These are phyloP conservation scores for Fusarium sp. DNA, from an alignment of 2,329 filamentous ascomycete genomes.

Conservation along the genomic window DNA sequence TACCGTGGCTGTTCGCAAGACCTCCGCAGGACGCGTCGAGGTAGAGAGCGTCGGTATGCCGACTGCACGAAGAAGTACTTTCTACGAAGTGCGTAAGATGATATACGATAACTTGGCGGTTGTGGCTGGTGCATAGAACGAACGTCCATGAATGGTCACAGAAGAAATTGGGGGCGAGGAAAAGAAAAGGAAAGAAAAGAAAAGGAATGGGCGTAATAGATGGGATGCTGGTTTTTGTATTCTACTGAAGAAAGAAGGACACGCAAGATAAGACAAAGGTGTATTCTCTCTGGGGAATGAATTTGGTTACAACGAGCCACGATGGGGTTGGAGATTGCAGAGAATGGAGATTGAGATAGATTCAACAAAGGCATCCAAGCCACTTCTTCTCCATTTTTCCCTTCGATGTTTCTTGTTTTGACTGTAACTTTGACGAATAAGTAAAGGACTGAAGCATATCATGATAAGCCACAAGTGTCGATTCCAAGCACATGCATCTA, in stretches of 20 bases:
- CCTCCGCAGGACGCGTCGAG: conserved; percentile 84
- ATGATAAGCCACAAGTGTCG: background rate
- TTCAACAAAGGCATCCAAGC: background rate
- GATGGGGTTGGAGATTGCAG: background rate
- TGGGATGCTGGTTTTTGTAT: conserved; percentile 22
- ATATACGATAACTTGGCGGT: conserved; percentile 96
- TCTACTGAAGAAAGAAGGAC: background rate
- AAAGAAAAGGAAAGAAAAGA: background rate
- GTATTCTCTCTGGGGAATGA: conserved; percentile 10
- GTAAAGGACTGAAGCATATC: background rate
- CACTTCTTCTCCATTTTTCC: background rate
- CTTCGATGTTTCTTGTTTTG: background rate
- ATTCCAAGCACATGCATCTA: background rate
- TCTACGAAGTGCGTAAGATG: conserved; percentile 86
- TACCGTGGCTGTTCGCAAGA: conserved; percentile 87
- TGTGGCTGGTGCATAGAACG: conserved; percentile 72
- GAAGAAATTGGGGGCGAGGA: background rate
- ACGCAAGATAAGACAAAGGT: conserved; percentile 8
- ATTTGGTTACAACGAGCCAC: conserved; percentile 12
- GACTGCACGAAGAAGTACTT: conserved; percentile 64
- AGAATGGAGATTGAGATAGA: conserved; percentile 6
- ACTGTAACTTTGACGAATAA: background rate
- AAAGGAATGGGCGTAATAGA: conserved; percentile 11
- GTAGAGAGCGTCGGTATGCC: conserved; percentile 75
- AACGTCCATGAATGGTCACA: background rate